Evolutionary conservation across 139 green algal genomes (phyloP), one percentile per base, ranked within the genome.

Genomic region (Picochlorum sp.): DNA sequence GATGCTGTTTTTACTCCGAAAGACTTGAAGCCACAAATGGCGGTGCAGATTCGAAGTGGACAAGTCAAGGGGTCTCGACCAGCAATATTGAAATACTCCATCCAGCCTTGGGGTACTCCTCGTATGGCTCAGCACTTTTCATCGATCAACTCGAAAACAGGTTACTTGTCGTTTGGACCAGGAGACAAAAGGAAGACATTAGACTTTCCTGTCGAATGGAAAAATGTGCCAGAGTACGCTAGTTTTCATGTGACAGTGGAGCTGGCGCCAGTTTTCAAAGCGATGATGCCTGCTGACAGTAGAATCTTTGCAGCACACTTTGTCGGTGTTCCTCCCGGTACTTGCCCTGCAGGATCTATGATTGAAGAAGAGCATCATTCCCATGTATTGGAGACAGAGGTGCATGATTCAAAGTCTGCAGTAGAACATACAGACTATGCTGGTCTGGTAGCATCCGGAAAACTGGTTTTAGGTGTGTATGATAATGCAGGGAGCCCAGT

Each of bases 301-400:
- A 43, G 47, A n/a, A 36, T 25, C 0, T 53, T 65, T 3, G 65
- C 64, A 1, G 28, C 72, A 14, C 73, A 81, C 36, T 13, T 81
- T 3, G 75, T 81, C 60, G 73, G 73, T 18, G 64, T 70, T 9
- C n/a, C 24, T 16, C 29, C 30, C 7, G 74, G 70, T 22, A 55
- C 74, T n/a, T 81, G 74, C 51, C 74, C 74, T 2, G 70, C 74
- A 18, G 74, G 70, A 3, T 53, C 72, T 24, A 45, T 33, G 22
- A 20, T 40, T 24, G 7, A 22, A 35, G 37, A 57, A 1, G 5
- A 33, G 64, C 35, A n/a, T n/a, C n/a, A n/a, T n/a, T n/a, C n/a
- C n/a, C 30, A 32, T n/a, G 12, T 49, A 58, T 39, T 28, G 14
- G 33, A 29, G 61, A 33, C 20, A 26, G 35, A n/a, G n/a, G n/a